Conservation (phyloP, 2,329 filamentous ascomycete species). For the Fusarium praegraminearum region DNA sequence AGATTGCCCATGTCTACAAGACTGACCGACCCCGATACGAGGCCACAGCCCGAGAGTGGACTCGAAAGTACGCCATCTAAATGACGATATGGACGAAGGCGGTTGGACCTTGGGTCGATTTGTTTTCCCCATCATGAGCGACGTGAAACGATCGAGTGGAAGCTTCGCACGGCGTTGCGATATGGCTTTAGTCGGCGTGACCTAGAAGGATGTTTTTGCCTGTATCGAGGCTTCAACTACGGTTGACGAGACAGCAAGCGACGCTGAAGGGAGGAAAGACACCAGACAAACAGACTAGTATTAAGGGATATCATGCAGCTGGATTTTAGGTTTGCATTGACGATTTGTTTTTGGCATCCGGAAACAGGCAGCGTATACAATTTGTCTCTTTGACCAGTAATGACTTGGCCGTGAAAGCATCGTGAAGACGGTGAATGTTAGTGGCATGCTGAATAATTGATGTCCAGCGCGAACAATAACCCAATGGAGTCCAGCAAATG, state of each 20-base stretch:
- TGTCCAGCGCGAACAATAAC: not conserved
- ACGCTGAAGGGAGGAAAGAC: constrained; percentile 49
- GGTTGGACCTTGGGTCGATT: constrained; percentile 48
- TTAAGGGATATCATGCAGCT: constrained; percentile 54
- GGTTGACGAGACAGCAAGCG: constrained; percentile 43
- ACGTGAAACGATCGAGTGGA: constrained; percentile 46
- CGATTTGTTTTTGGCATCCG: constrained; percentile 50
- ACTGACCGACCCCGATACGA: constrained; percentile 96
- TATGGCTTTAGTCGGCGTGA: constrained; percentile 38
- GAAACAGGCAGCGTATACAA: constrained; percentile 50
- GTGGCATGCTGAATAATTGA: not conserved
- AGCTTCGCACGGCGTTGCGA: constrained; percentile 45
- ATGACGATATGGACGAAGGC: constrained; percentile 33
- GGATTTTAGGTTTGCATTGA: constrained; percentile 56
- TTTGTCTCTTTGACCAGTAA: constrained; percentile 43
- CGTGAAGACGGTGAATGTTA: not conserved
- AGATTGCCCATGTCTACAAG: constrained; percentile 99
- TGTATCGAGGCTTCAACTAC: constrained; percentile 40
- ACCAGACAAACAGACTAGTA: constrained; percentile 55
- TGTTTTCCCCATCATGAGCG: constrained; percentile 46
- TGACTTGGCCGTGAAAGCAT: constrained; percentile 1
- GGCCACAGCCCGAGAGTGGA: constrained; percentile 97
- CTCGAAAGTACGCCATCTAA: constrained; percentile 97
- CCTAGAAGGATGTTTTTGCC: constrained; percentile 33
- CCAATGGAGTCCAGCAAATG: not conserved